Percentiles rank a stretch among this genome's conserved stretches.
Evolutionary conservation across 2,329 filamentous ascomycete genomes (phyloP).

Genomic region (Fusarium acutatum): DNA sequence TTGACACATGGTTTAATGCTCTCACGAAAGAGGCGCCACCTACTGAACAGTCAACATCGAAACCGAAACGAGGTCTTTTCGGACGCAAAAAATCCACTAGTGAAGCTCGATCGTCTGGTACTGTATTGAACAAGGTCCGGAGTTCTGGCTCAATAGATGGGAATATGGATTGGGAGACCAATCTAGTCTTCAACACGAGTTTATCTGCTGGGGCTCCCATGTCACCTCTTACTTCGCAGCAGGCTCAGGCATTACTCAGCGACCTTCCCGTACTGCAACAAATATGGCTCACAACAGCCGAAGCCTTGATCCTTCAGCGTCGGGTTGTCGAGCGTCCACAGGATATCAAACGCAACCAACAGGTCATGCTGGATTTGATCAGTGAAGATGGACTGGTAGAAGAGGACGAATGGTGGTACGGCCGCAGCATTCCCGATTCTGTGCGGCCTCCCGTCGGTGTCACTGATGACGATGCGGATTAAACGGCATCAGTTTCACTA

Average conservation of each 20-base stretch:
- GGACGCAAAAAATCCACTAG: conserved; percentile 65
- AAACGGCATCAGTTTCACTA: conserved; percentile 21
- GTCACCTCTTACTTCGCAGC: conserved; percentile 60
- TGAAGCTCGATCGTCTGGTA: conserved; percentile 41
- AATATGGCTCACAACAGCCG: conserved; percentile 70
- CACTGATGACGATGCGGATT: conserved; percentile 61
- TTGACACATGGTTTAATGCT: conserved; percentile 67
- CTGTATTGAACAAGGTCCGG: conserved; percentile 35
- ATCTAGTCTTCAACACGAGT: conserved; percentile 66
- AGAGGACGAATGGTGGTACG: conserved; percentile 71
- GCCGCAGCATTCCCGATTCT: conserved; percentile 61
- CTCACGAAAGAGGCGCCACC: conserved; percentile 54
- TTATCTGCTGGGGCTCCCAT: conserved; percentile 70
- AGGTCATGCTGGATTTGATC: conserved; percentile 71
- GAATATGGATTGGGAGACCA: conserved; percentile 45
- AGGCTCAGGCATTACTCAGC: conserved; percentile 59
- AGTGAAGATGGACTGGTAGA: conserved; percentile 66
- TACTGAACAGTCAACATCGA: conserved; percentile 52
- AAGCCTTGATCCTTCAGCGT: conserved; percentile 67
- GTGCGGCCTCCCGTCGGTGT: conserved; percentile 59
- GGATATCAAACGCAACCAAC: conserved; percentile 70
- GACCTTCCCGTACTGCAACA: conserved; percentile 67
- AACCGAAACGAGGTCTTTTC: conserved; percentile 62
- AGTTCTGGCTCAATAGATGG: conserved; percentile 46
- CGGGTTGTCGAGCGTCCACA: conserved; percentile 65